phyloP scores from a whole-genome alignment of 495 filamentous ascomycete genomes.

The Ramalina intermedia region DNA sequence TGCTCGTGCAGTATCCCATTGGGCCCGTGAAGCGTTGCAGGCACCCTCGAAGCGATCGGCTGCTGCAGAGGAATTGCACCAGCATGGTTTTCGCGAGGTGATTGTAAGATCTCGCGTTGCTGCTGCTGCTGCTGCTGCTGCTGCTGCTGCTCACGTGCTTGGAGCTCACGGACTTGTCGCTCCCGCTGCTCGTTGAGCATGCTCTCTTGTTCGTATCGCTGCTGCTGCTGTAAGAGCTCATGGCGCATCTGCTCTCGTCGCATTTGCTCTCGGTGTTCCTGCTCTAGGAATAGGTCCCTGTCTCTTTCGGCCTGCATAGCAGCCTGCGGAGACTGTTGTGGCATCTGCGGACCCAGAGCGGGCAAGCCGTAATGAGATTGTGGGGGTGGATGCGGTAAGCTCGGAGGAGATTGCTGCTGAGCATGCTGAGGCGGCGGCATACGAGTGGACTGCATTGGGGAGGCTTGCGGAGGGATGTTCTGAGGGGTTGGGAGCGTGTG shows the following conservation, averaged over 20 bases:
- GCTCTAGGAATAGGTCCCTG: constrained; percentile 24
- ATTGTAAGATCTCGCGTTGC: constrained; percentile 25
- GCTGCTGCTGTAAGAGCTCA: constrained; percentile 42
- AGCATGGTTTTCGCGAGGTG: constrained; percentile 67
- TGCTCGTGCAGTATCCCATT: constrained; percentile 57
- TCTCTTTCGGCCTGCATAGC: constrained; percentile 36
- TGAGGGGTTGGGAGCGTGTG: constrained; percentile 39
- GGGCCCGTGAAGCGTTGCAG: constrained; percentile 72
- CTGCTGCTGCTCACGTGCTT: constrained; percentile 41
- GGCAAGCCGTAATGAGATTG: constrained; percentile 36
- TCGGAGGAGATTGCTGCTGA: constrained; percentile 36
- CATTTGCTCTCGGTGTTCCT: constrained; percentile 31
- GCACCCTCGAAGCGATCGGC: constrained; percentile 68
- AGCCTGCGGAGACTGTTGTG: constrained; percentile 32
- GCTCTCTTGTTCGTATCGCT: constrained; percentile 50
- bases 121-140: constrained; percentile 46
- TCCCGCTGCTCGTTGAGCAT: constrained; percentile 29
- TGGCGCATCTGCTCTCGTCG: constrained; percentile 26
- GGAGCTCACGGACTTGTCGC: constrained; percentile 30
- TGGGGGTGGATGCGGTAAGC: constrained; percentile 30
- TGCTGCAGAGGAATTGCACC: constrained; percentile 80
- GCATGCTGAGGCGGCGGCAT: constrained; percentile 28
- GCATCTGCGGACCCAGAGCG: constrained; percentile 36
- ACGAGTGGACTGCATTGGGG: constrained; percentile 12
- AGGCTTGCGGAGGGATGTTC: constrained; percentile 30